phyloP scores from a whole-genome alignment of 2,329 filamentous ascomycete genomes.

The Colletotrichum incanum region DNA sequence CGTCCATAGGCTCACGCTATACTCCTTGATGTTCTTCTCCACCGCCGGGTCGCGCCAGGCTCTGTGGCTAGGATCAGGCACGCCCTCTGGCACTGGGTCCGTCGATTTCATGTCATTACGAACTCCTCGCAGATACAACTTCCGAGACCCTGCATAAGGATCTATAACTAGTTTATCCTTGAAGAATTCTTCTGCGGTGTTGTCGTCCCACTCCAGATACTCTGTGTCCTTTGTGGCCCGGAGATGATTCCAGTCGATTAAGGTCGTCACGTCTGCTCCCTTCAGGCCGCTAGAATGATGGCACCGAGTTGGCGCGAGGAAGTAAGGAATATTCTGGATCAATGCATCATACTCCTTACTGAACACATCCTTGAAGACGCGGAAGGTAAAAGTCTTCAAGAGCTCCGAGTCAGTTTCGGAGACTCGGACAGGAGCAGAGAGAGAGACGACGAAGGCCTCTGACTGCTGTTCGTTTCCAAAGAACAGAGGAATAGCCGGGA shows the following conservation, averaged over 20 bases:
- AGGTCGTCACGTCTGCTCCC: background rate
- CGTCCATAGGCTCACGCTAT: slow-evolving; percentile 83
- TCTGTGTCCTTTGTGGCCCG: slow-evolving; percentile 54
- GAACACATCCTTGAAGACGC: slow-evolving; percentile 87
- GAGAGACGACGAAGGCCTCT: slow-evolving; percentile 64
- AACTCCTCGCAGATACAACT: slow-evolving; percentile 69
- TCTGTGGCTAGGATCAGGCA: slow-evolving; percentile 64
- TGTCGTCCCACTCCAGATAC: slow-evolving; percentile 58
- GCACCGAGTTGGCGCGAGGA: slow-evolving; percentile 74
- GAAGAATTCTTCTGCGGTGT: slow-evolving; percentile 65
- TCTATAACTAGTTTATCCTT: slow-evolving; percentile 70
- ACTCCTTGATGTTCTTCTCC: slow-evolving; percentile 81
- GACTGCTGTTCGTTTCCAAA: slow-evolving; percentile 77
- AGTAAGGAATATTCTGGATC: slow-evolving; percentile 81
- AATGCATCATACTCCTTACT: slow-evolving; percentile 85
- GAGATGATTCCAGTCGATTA: slow-evolving; percentile 76
- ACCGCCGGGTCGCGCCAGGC: slow-evolving; percentile 52
- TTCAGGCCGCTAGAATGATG: slow-evolving; percentile 48
- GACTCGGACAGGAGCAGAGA: slow-evolving; percentile 62
- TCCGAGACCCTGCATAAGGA: slow-evolving; percentile 74
- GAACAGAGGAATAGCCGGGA: slow-evolving; percentile 81
- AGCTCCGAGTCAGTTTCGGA: slow-evolving; percentile 62
- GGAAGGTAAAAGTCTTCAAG: slow-evolving; percentile 82
- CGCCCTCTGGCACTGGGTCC: slow-evolving; percentile 75
- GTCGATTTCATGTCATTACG: slow-evolving; percentile 73